These are phyloP conservation scores for Hyaloperonospora arabidopsidis DNA, from an alignment of 352 stramenopile genomes.

Conservation along the genomic window DNA sequence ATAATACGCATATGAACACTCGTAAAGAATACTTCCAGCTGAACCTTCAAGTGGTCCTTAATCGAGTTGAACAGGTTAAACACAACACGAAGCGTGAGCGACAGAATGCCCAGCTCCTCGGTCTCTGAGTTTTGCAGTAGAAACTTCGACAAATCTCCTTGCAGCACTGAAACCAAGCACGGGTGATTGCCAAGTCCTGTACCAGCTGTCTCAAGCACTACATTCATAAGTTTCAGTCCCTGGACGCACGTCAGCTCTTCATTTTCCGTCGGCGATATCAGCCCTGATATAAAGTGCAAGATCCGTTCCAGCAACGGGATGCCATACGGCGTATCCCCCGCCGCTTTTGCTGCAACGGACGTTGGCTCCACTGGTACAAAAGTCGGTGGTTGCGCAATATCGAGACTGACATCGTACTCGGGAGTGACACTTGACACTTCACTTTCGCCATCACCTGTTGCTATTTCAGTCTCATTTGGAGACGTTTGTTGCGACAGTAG, in stretches of 20 bases:
- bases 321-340: conserved; percentile 61
- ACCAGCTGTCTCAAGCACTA: conserved; percentile 92
- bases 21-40: conserved; percentile 98
- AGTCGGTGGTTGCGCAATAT: conserved; percentile 13
- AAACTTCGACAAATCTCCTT: conserved; percentile 95
- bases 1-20: conserved; percentile 94
- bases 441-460: conserved; percentile 2
- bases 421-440: conserved; percentile 11
- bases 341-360: conserved; percentile 10
- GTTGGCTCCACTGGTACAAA: conserved; percentile 6
- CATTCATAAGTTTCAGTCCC: conserved; percentile 93
- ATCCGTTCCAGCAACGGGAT: conserved; percentile 89
- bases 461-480: conserved; percentile 1
- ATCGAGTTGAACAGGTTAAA: conserved; percentile 99
- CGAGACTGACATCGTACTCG: conserved; percentile 24
- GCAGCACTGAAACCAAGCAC: conserved; percentile 80
- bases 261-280: conserved; percentile 91
- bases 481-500: conserved; percentile 4
- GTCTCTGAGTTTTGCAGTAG: conserved; percentile 94
- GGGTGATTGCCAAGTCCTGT: conserved; percentile 70
- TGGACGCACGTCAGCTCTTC: conserved; percentile 86
- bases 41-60: conserved; percentile 97
- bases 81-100: conserved; percentile 92
- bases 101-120: conserved; percentile 89
- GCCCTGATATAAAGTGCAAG: conserved; percentile 87